Conservation (phyloP, 768 basidiomycete genomes). For the Collybia nuda region DNA sequence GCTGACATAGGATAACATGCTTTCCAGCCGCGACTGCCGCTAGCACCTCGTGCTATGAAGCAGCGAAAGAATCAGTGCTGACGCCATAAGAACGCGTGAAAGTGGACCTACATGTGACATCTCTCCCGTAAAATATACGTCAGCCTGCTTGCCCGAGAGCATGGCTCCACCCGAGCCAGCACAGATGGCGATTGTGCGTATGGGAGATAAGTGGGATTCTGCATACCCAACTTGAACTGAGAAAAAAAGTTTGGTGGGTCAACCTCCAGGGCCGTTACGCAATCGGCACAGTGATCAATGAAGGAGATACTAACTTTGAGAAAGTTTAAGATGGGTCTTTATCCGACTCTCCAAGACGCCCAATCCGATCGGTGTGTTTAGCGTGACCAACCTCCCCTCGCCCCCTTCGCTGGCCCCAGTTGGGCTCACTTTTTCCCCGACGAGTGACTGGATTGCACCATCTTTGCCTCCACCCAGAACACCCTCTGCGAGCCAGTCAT, state of each 20-base stretch:
- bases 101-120: slow-evolving; percentile 72
- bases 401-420: slow-evolving; percentile 47
- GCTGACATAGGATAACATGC: slow-evolving; percentile 82
- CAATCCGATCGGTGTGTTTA: slow-evolving; percentile 57
- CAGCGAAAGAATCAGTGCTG: neutral
- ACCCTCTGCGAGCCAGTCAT: slow-evolving; percentile 81
- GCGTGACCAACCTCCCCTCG: slow-evolving; percentile 66
- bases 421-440: slow-evolving; percentile 38
- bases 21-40: slow-evolving; percentile 74
- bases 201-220: slow-evolving; percentile 26
- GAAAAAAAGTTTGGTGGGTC: slow-evolving; percentile 19
- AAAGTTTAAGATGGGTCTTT: slow-evolving; percentile 63
- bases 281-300: slow-evolving; percentile 9
- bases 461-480: slow-evolving; percentile 37
- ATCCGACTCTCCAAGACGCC: slow-evolving; percentile 63
- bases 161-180: slow-evolving; percentile 87
- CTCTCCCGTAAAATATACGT: slow-evolving; percentile 92
- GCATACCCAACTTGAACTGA: slow-evolving; percentile 71
- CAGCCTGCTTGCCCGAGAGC: slow-evolving; percentile 69
- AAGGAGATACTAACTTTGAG: slow-evolving; percentile 47
- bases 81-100: slow-evolving; percentile 1
- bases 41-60: slow-evolving; percentile 78
- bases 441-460: slow-evolving; percentile 36
- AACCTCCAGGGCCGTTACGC: neutral
- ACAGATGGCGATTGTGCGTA: slow-evolving; percentile 80